Evolutionary conservation across 305 asterid genomes (phyloP).

Genomic region (Salvia sclarea): DNA sequence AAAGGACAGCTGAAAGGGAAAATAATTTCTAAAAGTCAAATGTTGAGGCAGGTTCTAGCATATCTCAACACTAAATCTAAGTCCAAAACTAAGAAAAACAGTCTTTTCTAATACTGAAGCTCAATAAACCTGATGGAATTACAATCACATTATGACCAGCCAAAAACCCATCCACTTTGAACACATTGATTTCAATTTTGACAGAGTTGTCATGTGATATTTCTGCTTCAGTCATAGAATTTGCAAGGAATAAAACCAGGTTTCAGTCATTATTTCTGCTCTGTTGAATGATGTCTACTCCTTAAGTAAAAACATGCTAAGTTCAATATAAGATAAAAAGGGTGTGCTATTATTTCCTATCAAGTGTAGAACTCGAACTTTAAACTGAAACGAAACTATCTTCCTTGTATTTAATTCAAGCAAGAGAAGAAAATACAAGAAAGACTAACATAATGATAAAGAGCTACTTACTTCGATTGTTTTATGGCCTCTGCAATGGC

Average conservation of each 20-base stretch:
- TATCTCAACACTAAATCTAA: neutral
- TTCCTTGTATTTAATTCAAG: neutral
- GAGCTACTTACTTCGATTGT: conserved; percentile 55
- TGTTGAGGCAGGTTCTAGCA: neutral
- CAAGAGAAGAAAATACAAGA: conserved; percentile 1
- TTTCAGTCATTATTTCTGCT: conserved; percentile 2
- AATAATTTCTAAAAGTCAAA: neutral
- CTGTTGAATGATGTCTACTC: neutral
- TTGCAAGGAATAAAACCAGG: neutral
- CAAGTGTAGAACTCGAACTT: neutral
- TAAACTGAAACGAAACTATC: neutral
- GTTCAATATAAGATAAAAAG: neutral
- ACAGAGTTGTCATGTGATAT: neutral
- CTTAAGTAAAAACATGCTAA: neutral
- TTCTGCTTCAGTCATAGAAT: neutral
- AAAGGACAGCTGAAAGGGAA: conserved; percentile 6
- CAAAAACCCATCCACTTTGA: neutral
- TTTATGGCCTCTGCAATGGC: conserved; percentile 72
- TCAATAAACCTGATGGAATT: neutral
- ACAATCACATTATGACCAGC: neutral
- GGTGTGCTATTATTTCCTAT: conserved; percentile 8
- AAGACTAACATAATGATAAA: conserved; percentile 1
- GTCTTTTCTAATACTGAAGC: neutral
- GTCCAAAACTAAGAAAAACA: neutral
- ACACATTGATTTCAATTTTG: neutral